Percentiles rank a stretch among this genome's conserved stretches.
Conservation (phyloP, 345 rosid species). For the Laguncularia racemosa region DNA sequence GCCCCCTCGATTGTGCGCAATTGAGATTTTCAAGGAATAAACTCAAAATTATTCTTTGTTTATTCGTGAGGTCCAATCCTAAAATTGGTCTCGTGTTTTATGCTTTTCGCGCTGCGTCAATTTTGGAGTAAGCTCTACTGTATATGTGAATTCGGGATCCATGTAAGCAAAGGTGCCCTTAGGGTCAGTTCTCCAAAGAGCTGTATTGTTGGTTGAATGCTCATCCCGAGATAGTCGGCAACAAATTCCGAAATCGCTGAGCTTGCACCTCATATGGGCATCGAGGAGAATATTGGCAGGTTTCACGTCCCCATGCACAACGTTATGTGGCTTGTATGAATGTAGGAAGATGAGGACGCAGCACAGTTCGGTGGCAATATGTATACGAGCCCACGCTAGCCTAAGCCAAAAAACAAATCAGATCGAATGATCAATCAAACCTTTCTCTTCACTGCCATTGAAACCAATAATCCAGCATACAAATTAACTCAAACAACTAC, state of each 20-base stretch:
- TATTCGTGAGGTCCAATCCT: no score
- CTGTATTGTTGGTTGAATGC: constrained; percentile 23
- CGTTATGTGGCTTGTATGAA: constrained; percentile 64
- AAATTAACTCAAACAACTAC: no score
- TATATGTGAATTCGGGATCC: constrained; percentile 71
- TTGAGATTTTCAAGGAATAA: no score
- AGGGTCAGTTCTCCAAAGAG: constrained; percentile 45
- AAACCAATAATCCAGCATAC: no score
- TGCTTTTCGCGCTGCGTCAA: no score
- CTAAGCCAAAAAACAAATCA: no score
- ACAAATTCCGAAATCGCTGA: constrained; percentile 81
- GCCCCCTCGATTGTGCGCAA: no score
- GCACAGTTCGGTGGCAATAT: constrained; percentile 76
- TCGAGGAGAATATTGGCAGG: constrained; percentile 86
- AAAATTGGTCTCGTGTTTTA: no score
- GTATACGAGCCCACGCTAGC: constrained; percentile 32
- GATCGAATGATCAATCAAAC: no score
- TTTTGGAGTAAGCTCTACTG: constrained; percentile 73
- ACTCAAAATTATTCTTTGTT: no score
- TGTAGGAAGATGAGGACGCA: constrained; percentile 84
- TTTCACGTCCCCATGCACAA: constrained; percentile 86
- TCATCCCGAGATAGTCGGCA: constrained; percentile 29
- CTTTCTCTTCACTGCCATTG: no score
- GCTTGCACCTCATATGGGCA: constrained; percentile 64
- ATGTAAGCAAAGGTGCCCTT: constrained; percentile 65